A percentile compares a stretch with the other conserved stretches of the same genome.
These are phyloP conservation scores for Pythium oligandrum DNA, from an alignment of 352 stramenopile genomes.

Conservation along the genomic window DNA sequence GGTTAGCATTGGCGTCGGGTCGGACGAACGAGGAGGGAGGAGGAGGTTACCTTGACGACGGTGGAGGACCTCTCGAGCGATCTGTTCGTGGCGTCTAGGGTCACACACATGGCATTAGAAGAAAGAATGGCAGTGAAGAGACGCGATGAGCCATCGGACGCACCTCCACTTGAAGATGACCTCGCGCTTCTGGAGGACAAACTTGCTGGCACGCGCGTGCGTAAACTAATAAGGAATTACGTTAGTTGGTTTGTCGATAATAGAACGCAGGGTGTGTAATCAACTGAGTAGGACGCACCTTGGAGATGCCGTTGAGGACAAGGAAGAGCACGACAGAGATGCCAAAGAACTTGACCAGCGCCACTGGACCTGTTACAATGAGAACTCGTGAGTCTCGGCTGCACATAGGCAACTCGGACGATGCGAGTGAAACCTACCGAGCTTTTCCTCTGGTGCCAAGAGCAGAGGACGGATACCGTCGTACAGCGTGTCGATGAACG, in stretches of 20 bases:
- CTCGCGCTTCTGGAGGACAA: constrained; percentile 27
- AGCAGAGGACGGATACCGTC: constrained; percentile 31
- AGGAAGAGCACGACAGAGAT: constrained; percentile 36
- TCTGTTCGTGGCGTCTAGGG: constrained; percentile 32
- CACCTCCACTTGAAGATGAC: constrained; percentile 38
- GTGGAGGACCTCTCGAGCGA: constrained; percentile 27
- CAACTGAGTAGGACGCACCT: constrained; percentile 14
- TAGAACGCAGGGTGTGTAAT: not conserved
- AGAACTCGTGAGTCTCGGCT: too few species aligned
- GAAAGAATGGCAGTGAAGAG: too few species aligned
- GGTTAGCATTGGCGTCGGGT: not conserved
- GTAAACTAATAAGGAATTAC: constrained; percentile 26
- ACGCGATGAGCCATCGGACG: not conserved
- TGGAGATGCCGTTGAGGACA: constrained; percentile 32
- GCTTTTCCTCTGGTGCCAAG: constrained; percentile 20
- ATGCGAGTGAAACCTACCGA: constrained; percentile 12
- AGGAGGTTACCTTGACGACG: constrained; percentile 28
- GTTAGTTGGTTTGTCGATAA: not conserved
- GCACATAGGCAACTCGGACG: not conserved
- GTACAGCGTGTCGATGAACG: constrained; percentile 27
- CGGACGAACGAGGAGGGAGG: not conserved
- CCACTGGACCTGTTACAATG: constrained; percentile 15
- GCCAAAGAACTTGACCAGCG: constrained; percentile 32
- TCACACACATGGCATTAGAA: not conserved
- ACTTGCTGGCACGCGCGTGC: constrained; percentile 29